Evolutionary conservation across 2,329 filamentous ascomycete species (phyloP).

Genomic region (Allantophomopsis lycopodina): DNA sequence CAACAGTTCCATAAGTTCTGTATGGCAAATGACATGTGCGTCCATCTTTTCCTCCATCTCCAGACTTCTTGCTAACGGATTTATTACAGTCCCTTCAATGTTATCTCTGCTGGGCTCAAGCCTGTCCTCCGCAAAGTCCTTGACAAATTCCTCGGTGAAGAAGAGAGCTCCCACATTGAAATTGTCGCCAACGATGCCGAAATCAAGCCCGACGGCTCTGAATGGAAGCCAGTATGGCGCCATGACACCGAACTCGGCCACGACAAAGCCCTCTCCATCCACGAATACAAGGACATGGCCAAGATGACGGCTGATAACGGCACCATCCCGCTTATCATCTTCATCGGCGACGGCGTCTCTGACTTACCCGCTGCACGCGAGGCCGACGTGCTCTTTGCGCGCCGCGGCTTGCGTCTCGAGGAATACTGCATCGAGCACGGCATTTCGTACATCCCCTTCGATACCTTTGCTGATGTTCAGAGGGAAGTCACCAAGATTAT

Average conservation of each 20-base stretch:
- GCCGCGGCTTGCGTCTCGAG: constrained; percentile 49
- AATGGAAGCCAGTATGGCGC: constrained; percentile 54
- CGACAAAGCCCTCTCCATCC: constrained; percentile 52
- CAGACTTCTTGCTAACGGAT: no score
- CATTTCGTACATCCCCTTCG: constrained; percentile 46
- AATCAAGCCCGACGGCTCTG: constrained; percentile 40
- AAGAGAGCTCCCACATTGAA: constrained; percentile 42
- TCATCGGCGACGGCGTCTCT: constrained; percentile 57
- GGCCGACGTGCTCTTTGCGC: constrained; percentile 54
- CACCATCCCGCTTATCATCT: constrained; percentile 51
- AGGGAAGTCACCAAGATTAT: constrained; percentile 41
- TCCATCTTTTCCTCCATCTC: not conserved
- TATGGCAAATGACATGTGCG: constrained; percentile 36
- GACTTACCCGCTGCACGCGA: constrained; percentile 52
- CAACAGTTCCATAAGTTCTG: constrained; percentile 51
- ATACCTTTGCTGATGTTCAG: constrained; percentile 54
- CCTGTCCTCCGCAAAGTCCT: constrained; percentile 47
- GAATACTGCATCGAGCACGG: constrained; percentile 50
- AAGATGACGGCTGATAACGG: constrained; percentile 40
- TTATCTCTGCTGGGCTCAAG: constrained; percentile 55
- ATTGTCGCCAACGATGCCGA: constrained; percentile 56
- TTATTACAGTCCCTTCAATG: constrained; percentile 38
- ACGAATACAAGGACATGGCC: constrained; percentile 41
- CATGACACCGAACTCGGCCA: constrained; percentile 53
- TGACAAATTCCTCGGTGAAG: constrained; percentile 50